Percentiles rank a stretch among this genome's conserved stretches.
Evolutionary conservation across 768 basidiomycete genomes (phyloP).

Genomic region (Lactarius hatsudake): DNA sequence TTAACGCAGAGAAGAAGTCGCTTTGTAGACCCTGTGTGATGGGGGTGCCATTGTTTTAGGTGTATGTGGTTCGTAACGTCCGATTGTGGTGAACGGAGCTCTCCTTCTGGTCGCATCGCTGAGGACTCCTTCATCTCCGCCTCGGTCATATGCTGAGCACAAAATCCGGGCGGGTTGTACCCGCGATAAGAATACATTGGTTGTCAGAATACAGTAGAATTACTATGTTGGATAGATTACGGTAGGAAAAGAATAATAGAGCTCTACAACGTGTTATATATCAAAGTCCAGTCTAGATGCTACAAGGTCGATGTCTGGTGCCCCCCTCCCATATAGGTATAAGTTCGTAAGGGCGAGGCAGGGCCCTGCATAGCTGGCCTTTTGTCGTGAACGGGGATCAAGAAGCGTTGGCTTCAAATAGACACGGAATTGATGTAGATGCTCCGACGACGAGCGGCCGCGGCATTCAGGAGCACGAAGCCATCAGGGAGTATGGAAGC

Average conservation of each 20-base stretch:
- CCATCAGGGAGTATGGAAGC: constrained; percentile 55
- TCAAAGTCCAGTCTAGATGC: neutral
- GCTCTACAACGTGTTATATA: neutral
- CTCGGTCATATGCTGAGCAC: too few relatives aligned
- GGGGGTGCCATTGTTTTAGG: neutral
- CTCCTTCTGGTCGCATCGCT: neutral
- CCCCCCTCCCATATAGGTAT: neutral
- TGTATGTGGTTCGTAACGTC: neutral
- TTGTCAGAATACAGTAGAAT: neutral
- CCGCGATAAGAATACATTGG: neutral
- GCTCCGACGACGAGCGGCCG: constrained; percentile 48
- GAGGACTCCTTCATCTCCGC: too few relatives aligned
- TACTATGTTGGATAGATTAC: neutral
- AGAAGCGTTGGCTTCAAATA: neutral
- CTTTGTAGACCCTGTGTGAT: neutral
- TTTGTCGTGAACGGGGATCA: neutral
- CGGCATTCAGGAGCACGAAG: constrained; percentile 57
- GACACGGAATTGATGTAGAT: neutral
- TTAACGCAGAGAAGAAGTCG: neutral
- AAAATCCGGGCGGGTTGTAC: neutral
- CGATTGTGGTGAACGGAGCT: neutral
- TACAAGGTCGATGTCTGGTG: neutral
- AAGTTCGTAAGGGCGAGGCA: neutral
- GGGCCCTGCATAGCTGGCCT: neutral
- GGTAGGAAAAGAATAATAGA: neutral